Percentiles rank a stretch among this genome's conserved stretches.
These are phyloP conservation scores for Asterella californica DNA, from an alignment of 225 moss, liverwort and hornwort species.

Conservation along the genomic window DNA sequence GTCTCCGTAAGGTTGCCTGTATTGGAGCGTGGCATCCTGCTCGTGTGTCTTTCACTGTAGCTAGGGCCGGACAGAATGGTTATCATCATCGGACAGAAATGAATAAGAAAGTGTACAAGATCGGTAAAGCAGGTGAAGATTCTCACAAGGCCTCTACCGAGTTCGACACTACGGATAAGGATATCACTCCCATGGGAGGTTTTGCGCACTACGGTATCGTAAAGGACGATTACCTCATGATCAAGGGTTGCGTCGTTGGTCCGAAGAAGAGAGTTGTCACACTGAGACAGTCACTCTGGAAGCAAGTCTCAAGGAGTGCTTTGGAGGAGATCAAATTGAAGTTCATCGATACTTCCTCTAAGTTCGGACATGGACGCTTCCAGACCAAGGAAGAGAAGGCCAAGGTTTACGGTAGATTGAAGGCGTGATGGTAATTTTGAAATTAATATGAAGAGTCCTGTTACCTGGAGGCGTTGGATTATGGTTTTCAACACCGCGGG, in stretches of 20 bases:
- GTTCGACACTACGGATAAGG: constrained; percentile 74
- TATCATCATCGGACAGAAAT: constrained; percentile 72
- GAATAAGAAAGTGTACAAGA: constrained; percentile 84
- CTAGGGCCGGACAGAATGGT: constrained; percentile 79
- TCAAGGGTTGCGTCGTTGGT: constrained; percentile 83
- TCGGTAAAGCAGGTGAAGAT: constrained; percentile 51
- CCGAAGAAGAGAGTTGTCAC: constrained; percentile 59
- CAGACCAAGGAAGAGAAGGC: constrained; percentile 47
- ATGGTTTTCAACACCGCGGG: neutral
- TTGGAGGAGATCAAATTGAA: constrained; percentile 58
- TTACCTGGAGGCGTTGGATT: neutral
- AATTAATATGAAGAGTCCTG: neutral
- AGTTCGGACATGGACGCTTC: constrained; percentile 57
- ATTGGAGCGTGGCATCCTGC: constrained; percentile 94
- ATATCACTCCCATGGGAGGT: constrained; percentile 85
- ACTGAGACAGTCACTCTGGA: constrained; percentile 54
- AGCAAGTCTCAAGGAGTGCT: constrained; percentile 52
- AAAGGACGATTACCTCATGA: constrained; percentile 67
- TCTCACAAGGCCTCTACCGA: constrained; percentile 65
- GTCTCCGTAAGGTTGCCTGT: constrained; percentile 78
- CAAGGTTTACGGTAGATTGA: constrained; percentile 40
- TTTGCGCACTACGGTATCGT: constrained; percentile 81
- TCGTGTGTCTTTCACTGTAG: constrained; percentile 81
- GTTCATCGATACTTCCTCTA: constrained; percentile 62
- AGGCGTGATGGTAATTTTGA: constrained; percentile 1